A percentile compares a stretch with the other conserved stretches of the same genome.
These are phyloP conservation scores for Groenewaldozyma auringiensis DNA, from an alignment of 1,139 yeast species.

Conservation along the genomic window DNA sequence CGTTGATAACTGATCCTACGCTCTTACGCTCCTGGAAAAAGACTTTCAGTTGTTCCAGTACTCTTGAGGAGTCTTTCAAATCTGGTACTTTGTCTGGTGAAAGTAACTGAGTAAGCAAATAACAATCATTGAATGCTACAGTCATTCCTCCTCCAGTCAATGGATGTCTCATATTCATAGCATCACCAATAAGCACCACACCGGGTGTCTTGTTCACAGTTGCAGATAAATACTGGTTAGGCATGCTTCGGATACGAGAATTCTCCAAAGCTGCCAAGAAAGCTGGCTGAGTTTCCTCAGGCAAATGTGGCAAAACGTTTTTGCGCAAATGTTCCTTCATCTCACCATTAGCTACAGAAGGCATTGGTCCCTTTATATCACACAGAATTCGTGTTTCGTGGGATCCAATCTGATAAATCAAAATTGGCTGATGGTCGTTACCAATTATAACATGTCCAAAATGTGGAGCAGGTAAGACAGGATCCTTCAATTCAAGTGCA, in stretches of 20 bases:
- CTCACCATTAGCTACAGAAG: constrained; percentile 54
- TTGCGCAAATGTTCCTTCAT: constrained; percentile 52
- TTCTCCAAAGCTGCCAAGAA: constrained; percentile 50
- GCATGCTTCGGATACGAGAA: constrained; percentile 71
- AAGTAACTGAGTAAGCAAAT: constrained; percentile 51
- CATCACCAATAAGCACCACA: constrained; percentile 82
- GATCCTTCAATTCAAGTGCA: constrained; percentile 68
- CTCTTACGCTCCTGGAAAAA: constrained; percentile 75
- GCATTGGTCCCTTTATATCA: constrained; percentile 76
- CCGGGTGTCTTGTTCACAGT: constrained; percentile 60
- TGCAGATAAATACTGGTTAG: constrained; percentile 87
- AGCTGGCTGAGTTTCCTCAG: constrained; percentile 55
- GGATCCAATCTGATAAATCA: constrained; percentile 79
- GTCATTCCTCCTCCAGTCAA: constrained; percentile 99
- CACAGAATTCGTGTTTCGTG: constrained; percentile 82
- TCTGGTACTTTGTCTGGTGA: constrained; percentile 41
- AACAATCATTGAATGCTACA: constrained; percentile 88
- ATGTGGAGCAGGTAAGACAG: constrained; percentile 59
- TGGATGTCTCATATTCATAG: constrained; percentile 97
- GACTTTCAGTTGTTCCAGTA: constrained; percentile 47
- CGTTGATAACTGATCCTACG: constrained; percentile 78
- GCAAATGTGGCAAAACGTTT: constrained; percentile 62
- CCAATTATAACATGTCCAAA: constrained; percentile 92
- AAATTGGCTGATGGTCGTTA: constrained; percentile 67
- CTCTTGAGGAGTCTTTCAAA: constrained; percentile 48